Base-by-base conservation (phyloP, 2,329 filamentous ascomycete genomes). In the Chrysosporium keratinophilum region DNA sequence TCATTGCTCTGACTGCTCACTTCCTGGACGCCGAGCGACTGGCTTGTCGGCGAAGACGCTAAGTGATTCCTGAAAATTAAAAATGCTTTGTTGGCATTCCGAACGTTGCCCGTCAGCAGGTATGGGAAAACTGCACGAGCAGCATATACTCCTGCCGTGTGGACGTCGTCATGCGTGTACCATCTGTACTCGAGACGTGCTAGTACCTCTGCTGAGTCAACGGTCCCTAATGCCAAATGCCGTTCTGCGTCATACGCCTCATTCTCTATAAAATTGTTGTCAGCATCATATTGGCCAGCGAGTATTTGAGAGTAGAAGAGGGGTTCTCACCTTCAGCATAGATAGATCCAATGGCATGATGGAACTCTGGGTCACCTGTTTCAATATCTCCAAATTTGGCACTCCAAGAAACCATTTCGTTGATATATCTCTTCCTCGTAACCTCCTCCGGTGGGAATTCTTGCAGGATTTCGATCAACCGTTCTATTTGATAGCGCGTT, bases 231-330 rank as follows among this genome's bases (percentile, higher is more conserved):
- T 47, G 90, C 71, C 53, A 98, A 78, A 70, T 98, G 93, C 62
- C 83, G 81, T 71, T 98, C 94, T 12, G 94, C 93, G 56, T 96
- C 90, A 75, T 95, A 95, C 23, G 85, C 80, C 57, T 96, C 88
- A 69, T 90, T 85, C 63, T 96, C 91, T 81, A 59, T 54, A 42
- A 20, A 44, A 2, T 1, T 39, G 17, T n/a, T 40, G 23, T 47
- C 34, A 47, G 42, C 33, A 31, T 14, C 12, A 17, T 12, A n/a
- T 14, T 33, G 42, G 39, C 17, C 15, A 23, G 20, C 11, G 20
- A 45, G 46, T 35, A 33, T 33, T 17, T n/a, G 15, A 49, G 6
- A 61, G 14, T 15, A 39, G 19, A 10, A 14, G 28, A 44, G 48
- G 9, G 35, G 19, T 41, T 17, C 64, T 17, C 69, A 80, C 79